phyloP scores from a whole-genome alignment of 2,329 filamentous ascomycete species.

The Saccharata proteae region DNA sequence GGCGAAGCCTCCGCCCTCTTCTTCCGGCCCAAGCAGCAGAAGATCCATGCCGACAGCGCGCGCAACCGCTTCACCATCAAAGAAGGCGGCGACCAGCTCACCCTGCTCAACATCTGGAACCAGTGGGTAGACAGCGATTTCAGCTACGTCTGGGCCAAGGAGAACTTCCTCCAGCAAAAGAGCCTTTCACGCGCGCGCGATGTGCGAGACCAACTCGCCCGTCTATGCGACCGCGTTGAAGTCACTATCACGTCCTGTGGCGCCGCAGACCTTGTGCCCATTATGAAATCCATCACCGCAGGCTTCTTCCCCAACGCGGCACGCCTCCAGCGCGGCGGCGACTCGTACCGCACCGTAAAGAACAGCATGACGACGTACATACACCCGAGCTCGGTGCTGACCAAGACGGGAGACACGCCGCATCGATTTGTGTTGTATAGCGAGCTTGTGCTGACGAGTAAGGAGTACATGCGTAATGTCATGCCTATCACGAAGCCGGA shows the following conservation, averaged over 20 bases:
- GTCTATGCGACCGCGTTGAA: constrained; percentile 88
- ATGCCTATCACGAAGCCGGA: constrained; percentile 65
- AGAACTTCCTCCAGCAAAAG: constrained; percentile 89
- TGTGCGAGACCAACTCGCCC: constrained; percentile 81
- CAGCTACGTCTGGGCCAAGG: constrained; percentile 71
- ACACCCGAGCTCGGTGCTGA: constrained; percentile 77
- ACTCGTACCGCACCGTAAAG: constrained; percentile 85
- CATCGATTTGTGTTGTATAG: constrained; percentile 85
- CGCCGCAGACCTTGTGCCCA: constrained; percentile 58
- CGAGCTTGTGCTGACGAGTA: constrained; percentile 68
- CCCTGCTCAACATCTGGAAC: constrained; percentile 85
- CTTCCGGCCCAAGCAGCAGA: constrained; percentile 94
- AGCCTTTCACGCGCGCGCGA: constrained; percentile 81
- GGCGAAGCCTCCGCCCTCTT: constrained; percentile 81
- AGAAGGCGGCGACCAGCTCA: constrained; percentile 82
- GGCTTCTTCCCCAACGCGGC: constrained; percentile 95
- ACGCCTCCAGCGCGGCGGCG: constrained; percentile 67
- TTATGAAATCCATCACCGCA: constrained; percentile 77
- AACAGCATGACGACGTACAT: constrained; percentile 79
- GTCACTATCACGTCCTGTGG: constrained; percentile 59
- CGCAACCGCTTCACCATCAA: constrained; percentile 79
- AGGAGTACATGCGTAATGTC: constrained; percentile 85
- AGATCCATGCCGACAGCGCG: constrained; percentile 86
- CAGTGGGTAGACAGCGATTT: constrained; percentile 93
- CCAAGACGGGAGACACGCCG: constrained; percentile 59